phyloP scores from a whole-genome alignment of 192 early-diverging fungal species.

The Chytriomyces sp. region DNA sequence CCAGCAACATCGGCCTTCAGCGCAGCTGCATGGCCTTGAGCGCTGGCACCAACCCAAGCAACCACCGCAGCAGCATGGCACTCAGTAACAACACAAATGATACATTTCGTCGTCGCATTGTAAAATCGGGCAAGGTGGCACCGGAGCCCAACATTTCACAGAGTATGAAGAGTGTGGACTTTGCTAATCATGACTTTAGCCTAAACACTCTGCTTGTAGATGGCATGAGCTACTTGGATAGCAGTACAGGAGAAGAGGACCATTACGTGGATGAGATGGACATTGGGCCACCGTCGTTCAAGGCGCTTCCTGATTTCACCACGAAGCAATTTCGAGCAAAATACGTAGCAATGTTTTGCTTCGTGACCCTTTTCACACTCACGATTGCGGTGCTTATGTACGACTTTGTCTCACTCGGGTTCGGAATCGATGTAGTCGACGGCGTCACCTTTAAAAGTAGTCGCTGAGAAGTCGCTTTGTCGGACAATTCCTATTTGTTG shows the following conservation, averaged over 20 bases:
- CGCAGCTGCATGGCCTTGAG: too few relatives aligned
- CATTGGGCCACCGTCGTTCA: slow-evolving; percentile 32
- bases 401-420: slow-evolving; percentile 53
- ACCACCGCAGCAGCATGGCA: too few relatives aligned
- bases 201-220: slow-evolving; percentile 28
- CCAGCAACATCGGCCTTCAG: too few relatives aligned
- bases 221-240: slow-evolving; percentile 4
- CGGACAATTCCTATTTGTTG: too few relatives aligned
- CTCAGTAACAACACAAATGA: too few relatives aligned
- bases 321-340: slow-evolving; percentile 34
- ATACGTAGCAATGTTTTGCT: slow-evolving; percentile 32
- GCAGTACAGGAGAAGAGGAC: not conserved
- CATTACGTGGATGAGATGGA: slow-evolving; percentile 31
- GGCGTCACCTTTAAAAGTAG: too few relatives aligned
- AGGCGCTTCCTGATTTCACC: slow-evolving; percentile 36
- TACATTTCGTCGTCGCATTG: too few relatives aligned
- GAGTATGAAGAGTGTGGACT: not conserved
- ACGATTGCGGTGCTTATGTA: slow-evolving; percentile 54
- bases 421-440: slow-evolving; percentile 44
- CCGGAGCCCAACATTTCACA: too few relatives aligned
- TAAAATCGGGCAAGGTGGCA: too few relatives aligned
- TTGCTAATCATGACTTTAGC: slow-evolving; percentile 1
- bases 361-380: slow-evolving; percentile 36
- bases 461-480: too few relatives aligned
- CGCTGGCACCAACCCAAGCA: too few relatives aligned